These are phyloP conservation scores for Polyplosphaeria fusca DNA, from an alignment of 495 filamentous ascomycete species.

Conservation along the genomic window DNA sequence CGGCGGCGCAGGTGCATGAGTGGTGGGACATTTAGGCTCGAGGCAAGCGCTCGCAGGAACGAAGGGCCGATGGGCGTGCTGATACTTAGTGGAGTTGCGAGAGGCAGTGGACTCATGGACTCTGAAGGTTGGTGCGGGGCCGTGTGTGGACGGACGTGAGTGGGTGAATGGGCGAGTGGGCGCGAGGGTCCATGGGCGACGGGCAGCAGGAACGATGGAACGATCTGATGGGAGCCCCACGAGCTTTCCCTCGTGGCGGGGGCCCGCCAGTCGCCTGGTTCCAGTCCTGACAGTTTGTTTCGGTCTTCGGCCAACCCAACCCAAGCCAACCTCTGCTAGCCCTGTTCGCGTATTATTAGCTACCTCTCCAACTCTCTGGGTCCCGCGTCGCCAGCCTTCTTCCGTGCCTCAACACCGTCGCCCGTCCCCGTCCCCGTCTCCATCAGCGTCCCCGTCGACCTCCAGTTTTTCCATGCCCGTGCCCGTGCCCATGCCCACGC, in stretches of 20 bases:
- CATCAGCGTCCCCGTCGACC: not conserved
- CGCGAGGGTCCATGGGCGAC: not conserved
- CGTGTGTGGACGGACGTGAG: not conserved
- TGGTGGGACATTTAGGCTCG: conserved; percentile 27
- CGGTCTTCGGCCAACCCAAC: not conserved
- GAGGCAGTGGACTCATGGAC: not conserved
- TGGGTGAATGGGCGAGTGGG: not conserved
- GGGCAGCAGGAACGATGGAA: too few relatives aligned
- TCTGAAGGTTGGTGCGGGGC: not conserved
- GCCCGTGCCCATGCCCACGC: not conserved
- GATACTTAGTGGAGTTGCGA: not conserved
- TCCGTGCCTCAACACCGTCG: not conserved
- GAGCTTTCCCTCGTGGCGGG: not conserved
- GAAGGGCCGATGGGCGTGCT: not conserved
- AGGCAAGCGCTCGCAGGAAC: not conserved
- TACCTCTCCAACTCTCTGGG: not conserved
- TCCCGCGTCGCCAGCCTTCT: not conserved
- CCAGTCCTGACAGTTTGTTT: not conserved
- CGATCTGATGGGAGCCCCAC: too few relatives aligned
- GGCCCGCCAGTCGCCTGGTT: not conserved
- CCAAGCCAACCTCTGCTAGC: not conserved
- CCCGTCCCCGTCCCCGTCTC: not conserved
- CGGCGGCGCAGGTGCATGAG: conserved; percentile 14
- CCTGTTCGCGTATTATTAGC: not conserved
- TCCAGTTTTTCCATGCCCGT: not conserved